Base-by-base conservation (phyloP, 108 stramenopile genomes). In the Craspedostauros australis region DNA sequence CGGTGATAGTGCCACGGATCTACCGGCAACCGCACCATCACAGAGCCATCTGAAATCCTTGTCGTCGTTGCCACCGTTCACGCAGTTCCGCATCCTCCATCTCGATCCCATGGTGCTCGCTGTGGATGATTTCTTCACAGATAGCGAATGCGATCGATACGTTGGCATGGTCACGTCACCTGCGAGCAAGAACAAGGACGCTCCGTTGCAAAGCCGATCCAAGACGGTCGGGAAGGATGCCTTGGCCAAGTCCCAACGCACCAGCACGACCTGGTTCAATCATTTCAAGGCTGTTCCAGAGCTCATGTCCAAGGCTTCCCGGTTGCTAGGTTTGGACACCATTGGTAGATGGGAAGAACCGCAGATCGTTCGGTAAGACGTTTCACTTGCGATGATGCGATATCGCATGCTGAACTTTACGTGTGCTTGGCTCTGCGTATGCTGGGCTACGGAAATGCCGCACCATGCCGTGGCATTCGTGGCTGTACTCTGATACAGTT, bases 251-350 rank as follows among this genome's bases (percentile, higher is more conserved):
- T 61, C 87, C 0, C 83, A 84, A 36, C 67, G 87, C 4, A 89
- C 87, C 0, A 72, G 69, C 29, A 89, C 87, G 0, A 89, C 87
- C 0, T 89, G 84, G 84, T 89, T 82, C 48, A 72, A 89, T 67
- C 66, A 85, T 48, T 89, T 72, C 57, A 64, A 58, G 41, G 54
- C 54, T 36, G 75, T 76, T 19, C 84, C 88, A 12, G 83, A 82
- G 51, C 48, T 89, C 4, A 80, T 89, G 83, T 70, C 74, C 45
- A 89, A 85, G 48, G 88, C 81, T 26, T 77, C 70, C 9, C 72
- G 83, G 47, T 54, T 89, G 14, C 50, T 89, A 26, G 88, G 88
- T 27, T 44, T 89, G 23, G 68, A 76, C 21, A 50, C 59, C 1
- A 75, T 84, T 25, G 75, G 80, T 50, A 60, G 65, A 25, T 86